Evolutionary conservation across 1,139 yeast species (phyloP).

Genomic region (Zygosaccharomyces pseudobailii): DNA sequence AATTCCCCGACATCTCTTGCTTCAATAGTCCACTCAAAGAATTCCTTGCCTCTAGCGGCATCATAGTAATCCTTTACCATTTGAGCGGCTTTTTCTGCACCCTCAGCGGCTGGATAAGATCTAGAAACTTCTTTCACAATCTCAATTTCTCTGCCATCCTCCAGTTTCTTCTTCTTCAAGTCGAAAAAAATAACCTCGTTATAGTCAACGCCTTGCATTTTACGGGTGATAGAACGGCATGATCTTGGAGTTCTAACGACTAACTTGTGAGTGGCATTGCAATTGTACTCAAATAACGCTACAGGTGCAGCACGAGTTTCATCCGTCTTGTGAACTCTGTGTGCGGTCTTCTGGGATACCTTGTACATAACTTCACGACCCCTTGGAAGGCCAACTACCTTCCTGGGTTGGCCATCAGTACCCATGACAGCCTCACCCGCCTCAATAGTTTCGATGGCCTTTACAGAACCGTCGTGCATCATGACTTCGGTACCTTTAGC

Average conservation of each 20-base stretch:
- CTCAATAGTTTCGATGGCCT: slow-evolving; percentile 34
- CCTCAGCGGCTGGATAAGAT: slow-evolving; percentile 18
- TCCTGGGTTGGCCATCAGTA: slow-evolving; percentile 40
- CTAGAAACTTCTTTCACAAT: slow-evolving; percentile 11
- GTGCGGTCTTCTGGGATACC: slow-evolving; percentile 26
- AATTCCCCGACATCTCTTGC: slow-evolving; percentile 33
- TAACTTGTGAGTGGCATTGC: slow-evolving; percentile 35
- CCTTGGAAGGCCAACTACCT: slow-evolving; percentile 41
- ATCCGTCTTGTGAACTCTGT: slow-evolving; percentile 4
- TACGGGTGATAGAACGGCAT: background rate
- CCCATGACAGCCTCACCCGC: slow-evolving; percentile 43
- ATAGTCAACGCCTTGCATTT: slow-evolving; percentile 2
- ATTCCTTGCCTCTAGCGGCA: slow-evolving; percentile 1
- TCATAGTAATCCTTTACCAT: slow-evolving; percentile 12
- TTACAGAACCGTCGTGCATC: slow-evolving; percentile 41
- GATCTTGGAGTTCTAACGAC: slow-evolving; percentile 30
- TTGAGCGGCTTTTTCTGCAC: slow-evolving; percentile 22
- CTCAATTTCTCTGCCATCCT: slow-evolving; percentile 15
- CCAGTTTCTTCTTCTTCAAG: slow-evolving; percentile 3
- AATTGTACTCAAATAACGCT: slow-evolving; percentile 5
- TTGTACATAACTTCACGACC: slow-evolving; percentile 40
- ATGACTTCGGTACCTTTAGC: slow-evolving; percentile 39
- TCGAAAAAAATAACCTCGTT: slow-evolving; percentile 7
- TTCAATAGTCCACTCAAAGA: slow-evolving; percentile 36
- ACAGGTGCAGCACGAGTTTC: slow-evolving; percentile 1